Percentiles rank a stretch among this genome's conserved stretches.
These are phyloP conservation scores for Macrophomina phaseolina DNA, from an alignment of 2,329 filamentous ascomycete species.

Conservation along the genomic window DNA sequence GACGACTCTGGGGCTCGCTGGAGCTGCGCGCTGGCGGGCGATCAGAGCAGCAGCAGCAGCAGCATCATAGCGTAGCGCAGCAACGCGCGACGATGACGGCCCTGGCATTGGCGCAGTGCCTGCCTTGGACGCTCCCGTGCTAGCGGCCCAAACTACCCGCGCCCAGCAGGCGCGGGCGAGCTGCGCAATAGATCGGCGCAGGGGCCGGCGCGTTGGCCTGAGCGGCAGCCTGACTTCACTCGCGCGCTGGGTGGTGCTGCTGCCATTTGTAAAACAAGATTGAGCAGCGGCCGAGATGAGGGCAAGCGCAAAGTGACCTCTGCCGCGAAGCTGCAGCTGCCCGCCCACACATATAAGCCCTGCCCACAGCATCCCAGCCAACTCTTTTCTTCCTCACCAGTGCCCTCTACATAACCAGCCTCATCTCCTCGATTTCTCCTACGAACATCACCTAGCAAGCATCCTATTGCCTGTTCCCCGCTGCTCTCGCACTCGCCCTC, in stretches of 20 bases:
- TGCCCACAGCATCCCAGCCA: conserved; percentile 16
- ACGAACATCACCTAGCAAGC: conserved; percentile 22
- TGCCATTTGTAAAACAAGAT: conserved; percentile 25
- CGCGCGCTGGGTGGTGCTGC: conserved; percentile 8
- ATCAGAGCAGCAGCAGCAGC: background rate
- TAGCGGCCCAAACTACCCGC: conserved; percentile 13
- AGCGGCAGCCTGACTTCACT: conserved; percentile 18
- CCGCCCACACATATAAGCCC: conserved; percentile 27
- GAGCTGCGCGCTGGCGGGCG: conserved; percentile 1
- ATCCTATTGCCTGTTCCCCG: conserved; percentile 13
- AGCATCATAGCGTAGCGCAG: background rate
- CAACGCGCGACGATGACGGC: conserved; percentile 14
- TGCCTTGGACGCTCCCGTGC: conserved; percentile 23
- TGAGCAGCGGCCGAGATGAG: conserved; percentile 10
- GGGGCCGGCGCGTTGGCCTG: conserved; percentile 10
- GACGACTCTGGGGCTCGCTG: background rate
- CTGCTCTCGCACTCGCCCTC: background rate
- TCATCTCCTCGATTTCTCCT: conserved; percentile 14
- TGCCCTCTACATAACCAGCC: conserved; percentile 27
- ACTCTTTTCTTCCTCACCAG: conserved; percentile 24
- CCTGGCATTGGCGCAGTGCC: conserved; percentile 12
- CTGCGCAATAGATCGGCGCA: conserved; percentile 23
- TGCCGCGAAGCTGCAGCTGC: conserved; percentile 18
- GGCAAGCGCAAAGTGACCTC: conserved; percentile 30
- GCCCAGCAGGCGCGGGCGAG: conserved; percentile 4